Percentiles rank a stretch among this genome's conserved stretches.
Evolutionary conservation across 305 asterid species (phyloP).

Genomic region (Galium porrigens): DNA sequence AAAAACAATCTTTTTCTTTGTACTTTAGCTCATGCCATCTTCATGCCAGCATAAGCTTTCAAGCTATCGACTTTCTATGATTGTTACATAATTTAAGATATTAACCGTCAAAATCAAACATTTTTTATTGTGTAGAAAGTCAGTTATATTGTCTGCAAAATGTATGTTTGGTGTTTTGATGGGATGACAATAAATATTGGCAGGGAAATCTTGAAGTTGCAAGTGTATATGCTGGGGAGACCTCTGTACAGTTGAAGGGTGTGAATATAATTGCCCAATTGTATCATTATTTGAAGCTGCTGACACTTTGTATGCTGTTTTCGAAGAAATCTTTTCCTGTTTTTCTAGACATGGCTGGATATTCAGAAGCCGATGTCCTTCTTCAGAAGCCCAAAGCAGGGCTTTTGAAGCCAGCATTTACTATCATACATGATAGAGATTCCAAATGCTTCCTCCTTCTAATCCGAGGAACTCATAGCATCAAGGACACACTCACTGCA

Average conservation of each 20-base stretch:
- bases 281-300: conserved; percentile 51
- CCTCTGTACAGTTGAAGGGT: conserved; percentile 50
- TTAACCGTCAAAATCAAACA: no score
- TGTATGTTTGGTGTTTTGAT: conserved; percentile 11
- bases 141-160: neutral
- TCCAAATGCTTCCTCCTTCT: conserved; percentile 71
- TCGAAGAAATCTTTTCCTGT: conserved; percentile 74
- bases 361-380: conserved; percentile 47
- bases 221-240: conserved; percentile 67
- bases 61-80: no score
- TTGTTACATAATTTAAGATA: no score
- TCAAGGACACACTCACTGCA: conserved; percentile 78
- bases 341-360: conserved; percentile 59
- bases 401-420: conserved; percentile 85
- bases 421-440: conserved; percentile 53
- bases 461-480: conserved; percentile 88
- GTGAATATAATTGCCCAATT: conserved; percentile 45
- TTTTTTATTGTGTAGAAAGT: neutral
- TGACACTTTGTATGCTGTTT: conserved; percentile 58
- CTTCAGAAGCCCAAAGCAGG: conserved; percentile 91
- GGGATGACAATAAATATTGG: conserved; percentile 11
- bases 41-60: no score
- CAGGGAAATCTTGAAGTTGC: conserved; percentile 83
- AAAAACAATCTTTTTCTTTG: neutral
- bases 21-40: neutral